Conservation (phyloP, 2,329 filamentous ascomycete genomes). For the Beauveria scarabaeidicola region DNA sequence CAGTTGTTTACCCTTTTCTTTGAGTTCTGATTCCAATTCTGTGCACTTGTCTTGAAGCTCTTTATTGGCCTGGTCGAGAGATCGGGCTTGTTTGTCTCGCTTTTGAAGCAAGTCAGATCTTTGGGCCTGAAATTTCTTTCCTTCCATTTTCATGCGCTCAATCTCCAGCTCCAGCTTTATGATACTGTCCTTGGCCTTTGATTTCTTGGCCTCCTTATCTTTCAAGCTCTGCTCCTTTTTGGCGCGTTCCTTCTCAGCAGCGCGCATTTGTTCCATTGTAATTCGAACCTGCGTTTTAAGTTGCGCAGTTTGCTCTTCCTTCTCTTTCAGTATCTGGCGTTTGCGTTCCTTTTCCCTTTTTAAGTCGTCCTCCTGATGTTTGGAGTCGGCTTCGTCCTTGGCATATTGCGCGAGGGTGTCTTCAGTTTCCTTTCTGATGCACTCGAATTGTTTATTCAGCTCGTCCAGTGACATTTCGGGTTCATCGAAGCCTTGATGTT, state of each 20-base stretch:
- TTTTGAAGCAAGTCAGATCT: conserved; percentile 42
- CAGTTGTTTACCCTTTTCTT: conserved; percentile 56
- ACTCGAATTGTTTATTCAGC: conserved; percentile 73
- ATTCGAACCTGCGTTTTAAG: conserved; percentile 72
- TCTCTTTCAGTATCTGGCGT: conserved; percentile 70
- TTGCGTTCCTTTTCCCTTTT: conserved; percentile 73
- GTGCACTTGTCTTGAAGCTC: conserved; percentile 56
- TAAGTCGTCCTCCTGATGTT: conserved; percentile 56
- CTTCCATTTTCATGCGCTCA: conserved; percentile 49
- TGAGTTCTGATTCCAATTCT: conserved; percentile 63
- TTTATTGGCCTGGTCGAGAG: conserved; percentile 46
- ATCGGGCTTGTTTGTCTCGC: conserved; percentile 41
- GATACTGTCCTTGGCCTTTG: conserved; percentile 63
- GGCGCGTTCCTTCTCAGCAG: conserved; percentile 66
- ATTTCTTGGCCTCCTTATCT: conserved; percentile 59
- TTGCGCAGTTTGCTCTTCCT: conserved; percentile 82
- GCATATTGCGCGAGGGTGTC: conserved; percentile 62
- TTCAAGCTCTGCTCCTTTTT: conserved; percentile 67
- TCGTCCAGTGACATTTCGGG: conserved; percentile 63
- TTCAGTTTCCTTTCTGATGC: conserved; percentile 74
- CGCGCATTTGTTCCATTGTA: conserved; percentile 72
- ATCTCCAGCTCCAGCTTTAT: conserved; percentile 59
- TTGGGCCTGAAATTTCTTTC: conserved; percentile 45
- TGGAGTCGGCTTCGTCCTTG: conserved; percentile 64
- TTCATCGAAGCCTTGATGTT: conserved; percentile 39